phyloP scores from a whole-genome alignment of 352 stramenopile genomes.

The Phytophthora tubulina region DNA sequence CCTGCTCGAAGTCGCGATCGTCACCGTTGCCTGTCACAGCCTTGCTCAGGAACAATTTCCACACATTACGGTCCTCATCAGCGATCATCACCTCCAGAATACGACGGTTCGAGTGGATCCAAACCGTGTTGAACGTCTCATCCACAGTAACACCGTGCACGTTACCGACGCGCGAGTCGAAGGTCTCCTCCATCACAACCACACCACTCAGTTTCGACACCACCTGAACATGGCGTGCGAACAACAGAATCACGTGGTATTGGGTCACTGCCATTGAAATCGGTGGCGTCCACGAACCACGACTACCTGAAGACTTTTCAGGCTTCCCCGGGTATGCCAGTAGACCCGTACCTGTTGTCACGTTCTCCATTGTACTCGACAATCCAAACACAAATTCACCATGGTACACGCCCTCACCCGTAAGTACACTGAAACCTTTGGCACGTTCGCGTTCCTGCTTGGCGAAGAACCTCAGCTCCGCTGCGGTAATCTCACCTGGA shows the following conservation, averaged over 20 bases:
- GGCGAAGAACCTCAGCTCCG: slow-evolving; percentile 82
- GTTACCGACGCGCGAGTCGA: slow-evolving; percentile 82
- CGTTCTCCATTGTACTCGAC: slow-evolving; percentile 81
- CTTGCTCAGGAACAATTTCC: slow-evolving; percentile 93
- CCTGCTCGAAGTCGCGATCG: slow-evolving; percentile 91
- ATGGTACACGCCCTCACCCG: slow-evolving; percentile 91
- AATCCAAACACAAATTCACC: slow-evolving; percentile 84
- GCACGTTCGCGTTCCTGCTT: slow-evolving; percentile 84
- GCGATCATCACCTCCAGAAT: slow-evolving; percentile 83
- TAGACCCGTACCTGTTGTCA: slow-evolving; percentile 79
- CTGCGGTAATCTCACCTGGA: slow-evolving; percentile 83
- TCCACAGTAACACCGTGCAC: slow-evolving; percentile 74
- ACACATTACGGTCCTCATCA: slow-evolving; percentile 93
- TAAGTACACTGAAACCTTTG: slow-evolving; percentile 92
- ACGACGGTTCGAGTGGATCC: slow-evolving; percentile 84
- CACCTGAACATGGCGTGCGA: slow-evolving; percentile 80
- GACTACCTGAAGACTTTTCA: slow-evolving; percentile 49
- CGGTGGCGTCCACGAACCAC: slow-evolving; percentile 66
- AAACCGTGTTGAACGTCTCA: slow-evolving; percentile 86
- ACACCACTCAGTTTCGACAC: slow-evolving; percentile 90
- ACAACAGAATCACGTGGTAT: slow-evolving; percentile 94
- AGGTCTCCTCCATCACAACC: slow-evolving; percentile 86
- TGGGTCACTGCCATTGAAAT: slow-evolving; percentile 91
- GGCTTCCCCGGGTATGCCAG: slow-evolving; percentile 77
- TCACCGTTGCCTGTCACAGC: slow-evolving; percentile 74